phyloP scores from a whole-genome alignment of 306 rosid species.

The Dalbergia cochinchinensis region DNA sequence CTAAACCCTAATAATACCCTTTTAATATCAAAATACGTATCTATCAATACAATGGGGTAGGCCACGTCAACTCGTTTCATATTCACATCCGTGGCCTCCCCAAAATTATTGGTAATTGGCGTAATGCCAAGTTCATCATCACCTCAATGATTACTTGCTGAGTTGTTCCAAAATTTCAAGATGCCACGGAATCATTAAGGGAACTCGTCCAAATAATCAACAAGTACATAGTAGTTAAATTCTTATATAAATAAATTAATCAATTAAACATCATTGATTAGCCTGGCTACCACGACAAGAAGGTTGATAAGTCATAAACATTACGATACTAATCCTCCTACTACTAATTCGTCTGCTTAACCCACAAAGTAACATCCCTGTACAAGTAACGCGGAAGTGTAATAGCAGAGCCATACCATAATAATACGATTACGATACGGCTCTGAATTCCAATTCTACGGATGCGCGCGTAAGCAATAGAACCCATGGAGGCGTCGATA shows the following conservation, averaged over 20 bases:
- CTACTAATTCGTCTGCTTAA: background rate
- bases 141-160: slow-evolving; percentile 22
- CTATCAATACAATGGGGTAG: slow-evolving; percentile 2
- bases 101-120: slow-evolving; percentile 27
- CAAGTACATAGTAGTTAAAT: too few relatives aligned
- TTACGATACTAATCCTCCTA: background rate
- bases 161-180: slow-evolving; percentile 23
- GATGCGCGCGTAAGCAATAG: background rate
- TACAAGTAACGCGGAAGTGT: slow-evolving; percentile 43
- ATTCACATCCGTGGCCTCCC: slow-evolving; percentile 36
- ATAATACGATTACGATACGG: background rate
- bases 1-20: background rate
- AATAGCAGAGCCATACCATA: background rate
- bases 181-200: slow-evolving; percentile 15
- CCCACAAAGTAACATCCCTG: background rate
- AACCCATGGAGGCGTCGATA: background rate
- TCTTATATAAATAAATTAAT: background rate
- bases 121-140: background rate
- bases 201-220: background rate
- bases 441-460: background rate
- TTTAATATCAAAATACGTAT: background rate
- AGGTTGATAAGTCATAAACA: background rate
- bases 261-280: background rate
- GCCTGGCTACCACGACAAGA: slow-evolving; percentile 36
- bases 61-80: background rate